Evolutionary conservation across 805 yeast species (phyloP).

Genomic region (Metschnikowia baotianmanensis): DNA sequence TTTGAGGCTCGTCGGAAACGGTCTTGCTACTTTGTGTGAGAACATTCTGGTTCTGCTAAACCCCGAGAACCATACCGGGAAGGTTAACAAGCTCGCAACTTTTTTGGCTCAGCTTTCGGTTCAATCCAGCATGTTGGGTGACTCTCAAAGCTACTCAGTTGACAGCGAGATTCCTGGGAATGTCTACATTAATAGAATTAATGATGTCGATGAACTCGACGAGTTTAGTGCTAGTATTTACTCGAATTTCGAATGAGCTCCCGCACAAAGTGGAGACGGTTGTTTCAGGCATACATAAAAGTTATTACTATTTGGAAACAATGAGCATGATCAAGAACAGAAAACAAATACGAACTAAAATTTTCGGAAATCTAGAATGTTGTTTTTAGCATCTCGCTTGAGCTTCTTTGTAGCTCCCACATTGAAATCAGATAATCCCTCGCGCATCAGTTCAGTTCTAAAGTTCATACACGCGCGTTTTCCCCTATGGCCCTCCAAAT

Average conservation of each 20-base stretch:
- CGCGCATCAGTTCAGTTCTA: no score
- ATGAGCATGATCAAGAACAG: no score
- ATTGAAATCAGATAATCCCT: no score
- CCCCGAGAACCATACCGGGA: slow-evolving; percentile 18
- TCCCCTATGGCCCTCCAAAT: no score
- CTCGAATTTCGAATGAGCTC: slow-evolving; percentile 58
- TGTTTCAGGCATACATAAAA: neutral
- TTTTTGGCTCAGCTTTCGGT: slow-evolving; percentile 66
- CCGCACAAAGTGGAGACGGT: neutral
- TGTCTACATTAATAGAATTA: slow-evolving; percentile 35
- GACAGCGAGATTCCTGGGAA: slow-evolving; percentile 36
- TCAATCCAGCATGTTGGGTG: slow-evolving; percentile 55
- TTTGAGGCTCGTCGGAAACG: slow-evolving; percentile 30
- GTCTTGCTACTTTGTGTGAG: slow-evolving; percentile 34
- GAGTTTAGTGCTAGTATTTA: slow-evolving; percentile 90
- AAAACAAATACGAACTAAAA: no score
- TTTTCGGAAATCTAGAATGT: no score
- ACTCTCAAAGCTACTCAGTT: slow-evolving; percentile 36
- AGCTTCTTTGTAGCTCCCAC: no score
- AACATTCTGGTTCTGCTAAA: slow-evolving; percentile 31
- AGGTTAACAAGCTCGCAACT: slow-evolving; percentile 50
- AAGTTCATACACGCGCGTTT: no score
- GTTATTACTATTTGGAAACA: neutral
- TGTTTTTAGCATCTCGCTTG: no score
- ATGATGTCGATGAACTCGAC: slow-evolving; percentile 59